Conservation (phyloP, 768 basidiomycete genomes). For the Pilatotrama ljubarskyi region DNA sequence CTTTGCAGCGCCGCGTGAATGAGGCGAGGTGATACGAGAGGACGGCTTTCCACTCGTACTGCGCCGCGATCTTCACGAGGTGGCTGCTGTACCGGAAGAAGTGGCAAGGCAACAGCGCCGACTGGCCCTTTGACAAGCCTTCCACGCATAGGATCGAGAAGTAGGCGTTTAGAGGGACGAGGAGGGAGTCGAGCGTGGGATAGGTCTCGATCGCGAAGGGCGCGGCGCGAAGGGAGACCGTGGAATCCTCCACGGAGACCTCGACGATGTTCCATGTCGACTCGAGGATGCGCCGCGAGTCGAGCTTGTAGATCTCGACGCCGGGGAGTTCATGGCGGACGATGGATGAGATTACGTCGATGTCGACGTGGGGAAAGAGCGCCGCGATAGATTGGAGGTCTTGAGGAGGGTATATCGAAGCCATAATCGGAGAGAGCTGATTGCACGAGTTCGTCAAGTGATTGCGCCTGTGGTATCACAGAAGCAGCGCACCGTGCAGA, state of each 20-base stretch:
- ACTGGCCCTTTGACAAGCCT: constrained; percentile 26
- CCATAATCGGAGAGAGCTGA: constrained; percentile 14
- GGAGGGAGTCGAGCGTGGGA: constrained; percentile 29
- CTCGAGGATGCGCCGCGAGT: constrained; percentile 33
- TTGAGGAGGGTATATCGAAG: constrained; percentile 20
- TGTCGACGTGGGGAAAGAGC: constrained; percentile 29
- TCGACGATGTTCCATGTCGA: constrained; percentile 31
- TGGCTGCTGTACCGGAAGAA: constrained; percentile 35
- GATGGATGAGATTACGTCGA: constrained; percentile 24
- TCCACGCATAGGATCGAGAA: constrained; percentile 32
- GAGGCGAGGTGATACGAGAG: constrained; percentile 31
- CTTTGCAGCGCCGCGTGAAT: constrained; percentile 29
- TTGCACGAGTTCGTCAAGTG: constrained; percentile 8
- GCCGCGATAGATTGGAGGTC: constrained; percentile 21
- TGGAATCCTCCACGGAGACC: constrained; percentile 27
- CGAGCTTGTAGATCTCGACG: constrained; percentile 32
- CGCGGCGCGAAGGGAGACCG: constrained; percentile 20
- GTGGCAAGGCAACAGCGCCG: constrained; percentile 26
- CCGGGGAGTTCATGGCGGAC: constrained; percentile 28
- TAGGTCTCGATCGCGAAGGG: constrained; percentile 30
- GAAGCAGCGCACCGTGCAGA: constrained; percentile 9
- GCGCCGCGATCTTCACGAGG: constrained; percentile 30
- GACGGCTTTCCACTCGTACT: constrained; percentile 33
- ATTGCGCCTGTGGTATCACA: neutral
- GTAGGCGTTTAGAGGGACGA: constrained; percentile 32